Base-by-base conservation (phyloP, 192 early-diverging fungal genomes). In the Chytriomyces confervae region DNA sequence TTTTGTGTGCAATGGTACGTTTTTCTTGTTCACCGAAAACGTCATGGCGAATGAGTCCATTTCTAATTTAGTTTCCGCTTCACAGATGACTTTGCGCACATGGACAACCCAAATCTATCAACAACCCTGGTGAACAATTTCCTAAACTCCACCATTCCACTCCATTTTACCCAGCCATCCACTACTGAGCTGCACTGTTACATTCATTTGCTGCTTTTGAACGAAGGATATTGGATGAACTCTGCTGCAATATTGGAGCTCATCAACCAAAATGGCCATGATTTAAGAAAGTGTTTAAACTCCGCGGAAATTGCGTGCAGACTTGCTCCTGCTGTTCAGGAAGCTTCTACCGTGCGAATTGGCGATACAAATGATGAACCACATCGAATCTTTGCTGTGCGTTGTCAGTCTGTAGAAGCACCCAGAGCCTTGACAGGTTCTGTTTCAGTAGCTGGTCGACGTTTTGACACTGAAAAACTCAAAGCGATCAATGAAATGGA, bases 1-100 rank as follows among this genome's bases (percentile, higher is more conserved):
- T n/a, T 86, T 96, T 79, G 94, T 91, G 0, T 94, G 93, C 80
- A 92, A 83, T n/a, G 77, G 83, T 82, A 61, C 64, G 65, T 78
- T 29, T 8, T 0, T 64, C 36, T 36, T 36, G 36, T 36, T 36
- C 36, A 36, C 36, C 4, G 1, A 36, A 36, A 36, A 36, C 36
- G 1, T 36, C 36, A 36, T 36, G 4, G 36, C 4, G 36, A 36
- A 36, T 36, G 36, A 36, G 1, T 36, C 36, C 36, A 27, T 36
- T 36, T 36, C 36, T 36, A 2, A 36, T 3, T 36, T 36, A 36
- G 1, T 36, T 36, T 36, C 1, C 36, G 36, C 36, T 1, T 36
- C 2, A 36, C 36, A 36, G 36, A 36, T 36, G 36, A 36, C 36
- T 36, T 36, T 36, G 36, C 36, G 0, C 36, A 36, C 36, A 36